Evolutionary conservation across 768 basidiomycete species (phyloP).

Genomic region (Mrakia blollopis): DNA sequence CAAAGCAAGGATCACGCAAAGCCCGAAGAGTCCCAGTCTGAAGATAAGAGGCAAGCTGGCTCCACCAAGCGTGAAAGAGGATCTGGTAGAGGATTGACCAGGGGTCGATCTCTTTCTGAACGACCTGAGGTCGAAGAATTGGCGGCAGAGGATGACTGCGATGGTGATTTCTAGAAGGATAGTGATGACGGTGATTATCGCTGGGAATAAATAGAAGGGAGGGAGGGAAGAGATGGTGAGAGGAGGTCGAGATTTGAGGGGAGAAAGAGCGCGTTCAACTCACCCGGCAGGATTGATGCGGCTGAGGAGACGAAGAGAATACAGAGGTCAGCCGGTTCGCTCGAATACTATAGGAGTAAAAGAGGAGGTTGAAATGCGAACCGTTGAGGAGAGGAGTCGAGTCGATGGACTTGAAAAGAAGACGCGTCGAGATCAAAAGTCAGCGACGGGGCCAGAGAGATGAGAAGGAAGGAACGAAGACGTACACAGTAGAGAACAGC

Average conservation of each 20-base stretch:
- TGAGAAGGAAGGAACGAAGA: not conserved
- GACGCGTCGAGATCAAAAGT: not conserved
- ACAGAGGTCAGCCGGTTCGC: not conserved
- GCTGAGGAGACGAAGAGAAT: not conserved
- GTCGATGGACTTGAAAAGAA: not conserved
- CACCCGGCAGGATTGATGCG: not conserved
- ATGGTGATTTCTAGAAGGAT: not conserved
- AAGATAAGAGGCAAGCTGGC: not conserved
- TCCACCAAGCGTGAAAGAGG: not conserved
- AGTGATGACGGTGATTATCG: not conserved
- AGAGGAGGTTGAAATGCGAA: not conserved
- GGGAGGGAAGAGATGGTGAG: not conserved
- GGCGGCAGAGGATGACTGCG: not conserved
- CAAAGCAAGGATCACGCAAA: not conserved
- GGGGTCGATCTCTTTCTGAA: not conserved
- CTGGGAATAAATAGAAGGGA: not conserved
- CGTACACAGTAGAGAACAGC: not conserved
- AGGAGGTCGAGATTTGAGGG: not conserved
- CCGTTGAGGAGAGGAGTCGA: not conserved
- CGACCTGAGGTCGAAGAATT: not conserved
- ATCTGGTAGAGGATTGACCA: not conserved
- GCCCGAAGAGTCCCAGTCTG: not conserved
- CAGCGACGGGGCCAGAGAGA: not conserved
- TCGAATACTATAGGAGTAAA: not conserved
- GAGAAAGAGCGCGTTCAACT: too few relatives aligned